Base-by-base conservation (phyloP, 306 rosid genomes). In the Citrullus colocynthis region DNA sequence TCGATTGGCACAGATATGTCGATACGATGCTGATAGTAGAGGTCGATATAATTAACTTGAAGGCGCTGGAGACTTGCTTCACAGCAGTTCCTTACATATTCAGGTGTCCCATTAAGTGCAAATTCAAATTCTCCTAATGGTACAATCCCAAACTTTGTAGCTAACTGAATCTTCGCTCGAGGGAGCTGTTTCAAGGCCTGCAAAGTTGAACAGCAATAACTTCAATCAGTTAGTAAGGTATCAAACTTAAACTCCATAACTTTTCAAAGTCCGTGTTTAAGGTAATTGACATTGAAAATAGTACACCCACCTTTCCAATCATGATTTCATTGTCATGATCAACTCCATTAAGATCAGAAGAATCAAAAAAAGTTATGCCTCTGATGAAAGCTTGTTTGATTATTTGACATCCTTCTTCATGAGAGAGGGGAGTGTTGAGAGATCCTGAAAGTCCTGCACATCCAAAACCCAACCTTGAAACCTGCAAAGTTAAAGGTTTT, bases 381-480 rank as follows among this genome's bases (percentile, higher is more conserved):
- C 78, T 88, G 4, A 79, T 49, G 83, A 88, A 91, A 59, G 86
- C 96, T 87, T 90, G 86, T 84, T 79, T 85, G n/a, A 91, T 88
- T 20, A 91, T 74, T 16, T 84, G 64, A 58, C 86, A 85, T 74
- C 91, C 97, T 59, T 83, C 90, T 84, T 91, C 92, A 74, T 91
- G 91, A 7, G 92, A 81, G 44, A 91, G 89, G 48, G 97, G 97
- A 51, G 81, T 81, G 60, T 81, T 87, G 79, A 85, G 88, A 61
- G 82, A 78, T 65, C 97, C 98, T 13, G 91, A 87, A 32, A 88
- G 81, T 63, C 93, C 97, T 14, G 45, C 92, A 80, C 96, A 93
- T 79, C 98, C 98, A 84, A 86, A 93, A n/a, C 96, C 96, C 87
- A 93, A 36, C 85, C 85, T 85, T 28, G 98, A 88, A 73, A 93